Evolutionary conservation across 2,329 filamentous ascomycete species (phyloP), one percentile per base, ranked within the genome.

Genomic region (Aspergillus sp.): DNA sequence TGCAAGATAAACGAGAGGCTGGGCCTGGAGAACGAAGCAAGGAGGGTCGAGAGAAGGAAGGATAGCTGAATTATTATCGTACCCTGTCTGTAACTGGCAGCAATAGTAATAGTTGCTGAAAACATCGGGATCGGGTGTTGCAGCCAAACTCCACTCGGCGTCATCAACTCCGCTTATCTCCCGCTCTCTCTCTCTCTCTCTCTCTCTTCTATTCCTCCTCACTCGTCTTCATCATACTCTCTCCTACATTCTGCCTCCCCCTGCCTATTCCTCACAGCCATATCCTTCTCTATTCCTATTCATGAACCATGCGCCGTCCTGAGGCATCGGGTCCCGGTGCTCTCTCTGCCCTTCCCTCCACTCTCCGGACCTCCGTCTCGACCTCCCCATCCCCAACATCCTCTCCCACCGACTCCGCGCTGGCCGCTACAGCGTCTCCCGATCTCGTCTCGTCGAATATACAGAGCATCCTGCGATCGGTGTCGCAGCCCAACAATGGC

Each of bases 241-340:
- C 10, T 33, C 20, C 26, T 32, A 15, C 26, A 20, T 36, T 29
- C 28, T 30, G 19, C 10, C 16, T 22, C 26, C 15, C n/a, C n/a
- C n/a, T n/a, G 29, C 11, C 29, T 24, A 15, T 30, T 29, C 26
- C 22, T 15, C 30, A 33, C 26, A 29, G 12, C 24, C 27, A 26
- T 32, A 35, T 10, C 5, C 7, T 17, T 28, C 10, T 14, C 8
- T 14, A 28, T n/a, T 25, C 31, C 35, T 42, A 47, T 56, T 46
- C 42, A 58, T 59, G 55, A 58, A 58, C 51, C 40, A 60, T 60
- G 56, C 55, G 55, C 52, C 51, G 48, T 49, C 46, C 35, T 57
- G 55, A 60, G 52, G 52, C 53, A 55, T 53, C 55, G 54, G 51
- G 49, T 49, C 49, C 48, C 43, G 48, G 48, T 52, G 51, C 49